phyloP scores from a whole-genome alignment of 306 rosid species.

The Cicer pinnatifidum region DNA sequence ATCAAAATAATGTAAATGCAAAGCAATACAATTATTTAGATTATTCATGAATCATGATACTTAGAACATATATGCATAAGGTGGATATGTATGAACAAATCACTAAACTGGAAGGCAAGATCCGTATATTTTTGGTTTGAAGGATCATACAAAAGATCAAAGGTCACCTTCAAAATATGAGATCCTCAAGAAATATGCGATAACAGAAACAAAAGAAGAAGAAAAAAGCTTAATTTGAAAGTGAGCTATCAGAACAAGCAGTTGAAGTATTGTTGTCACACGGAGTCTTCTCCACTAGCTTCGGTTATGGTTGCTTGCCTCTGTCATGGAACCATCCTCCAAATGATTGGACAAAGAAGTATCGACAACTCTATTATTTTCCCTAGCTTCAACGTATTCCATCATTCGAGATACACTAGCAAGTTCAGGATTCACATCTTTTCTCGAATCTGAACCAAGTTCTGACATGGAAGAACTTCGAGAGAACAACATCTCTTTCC shows the following conservation, averaged over 20 bases:
- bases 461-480: conserved; percentile 70
- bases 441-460: conserved; percentile 58
- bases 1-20: conserved; percentile 17
- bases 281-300: conserved; percentile 48
- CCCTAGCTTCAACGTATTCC: conserved; percentile 66
- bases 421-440: conserved; percentile 66
- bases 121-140: not conserved
- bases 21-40: not conserved
- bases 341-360: conserved; percentile 49
- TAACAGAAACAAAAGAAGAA: conserved; percentile 44
- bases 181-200: conserved; percentile 68
- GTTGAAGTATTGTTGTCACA: conserved; percentile 45
- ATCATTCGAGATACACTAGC: conserved; percentile 67
- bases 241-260: conserved; percentile 59
- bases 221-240: conserved; percentile 48
- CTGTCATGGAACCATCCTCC: conserved; percentile 45
- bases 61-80: not conserved
- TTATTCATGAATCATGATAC: not conserved
- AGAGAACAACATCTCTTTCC: conserved; percentile 83
- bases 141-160: conserved; percentile 27
- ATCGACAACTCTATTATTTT: conserved; percentile 39
- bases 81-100: not conserved
- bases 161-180: conserved; percentile 69
- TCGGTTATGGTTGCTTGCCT: conserved; percentile 49
- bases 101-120: not conserved